phyloP scores from a whole-genome alignment of 1,284 basidiomycete species.

The Cryptococcus maquisensis region DNA sequence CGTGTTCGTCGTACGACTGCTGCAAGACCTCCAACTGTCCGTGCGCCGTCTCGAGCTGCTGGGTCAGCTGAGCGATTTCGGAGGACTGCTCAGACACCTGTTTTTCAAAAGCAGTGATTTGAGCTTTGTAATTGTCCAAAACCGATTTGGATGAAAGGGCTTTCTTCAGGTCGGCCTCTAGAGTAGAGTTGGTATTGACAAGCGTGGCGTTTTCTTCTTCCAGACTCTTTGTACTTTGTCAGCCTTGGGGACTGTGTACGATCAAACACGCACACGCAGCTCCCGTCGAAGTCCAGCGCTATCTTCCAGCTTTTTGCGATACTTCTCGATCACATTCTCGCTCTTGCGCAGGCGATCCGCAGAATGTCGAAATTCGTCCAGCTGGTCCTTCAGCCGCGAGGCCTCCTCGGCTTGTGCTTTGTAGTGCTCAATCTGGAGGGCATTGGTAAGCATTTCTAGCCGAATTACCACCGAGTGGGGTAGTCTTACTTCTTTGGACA shows the following conservation, averaged over 20 bases:
- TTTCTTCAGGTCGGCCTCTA: slow-evolving; percentile 87
- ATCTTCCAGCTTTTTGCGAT: slow-evolving; percentile 97
- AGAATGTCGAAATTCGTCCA: slow-evolving; percentile 91
- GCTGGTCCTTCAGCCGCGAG: slow-evolving; percentile 76
- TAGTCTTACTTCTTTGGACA: slow-evolving; percentile 59
- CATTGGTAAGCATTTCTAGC: background rate
- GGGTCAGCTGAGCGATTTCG: slow-evolving; percentile 61
- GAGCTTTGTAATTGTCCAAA: slow-evolving; percentile 80
- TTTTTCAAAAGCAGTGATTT: slow-evolving; percentile 74
- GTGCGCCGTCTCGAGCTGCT: slow-evolving; percentile 70
- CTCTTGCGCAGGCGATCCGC: slow-evolving; percentile 87
- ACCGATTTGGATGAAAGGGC: slow-evolving; percentile 80
- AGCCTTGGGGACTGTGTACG: background rate
- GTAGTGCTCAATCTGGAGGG: slow-evolving; percentile 65
- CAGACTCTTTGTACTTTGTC: slow-evolving; percentile 56
- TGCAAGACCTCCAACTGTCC: slow-evolving; percentile 59
- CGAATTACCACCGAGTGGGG: background rate
- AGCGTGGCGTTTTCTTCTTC: slow-evolving; percentile 90
- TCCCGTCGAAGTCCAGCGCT: slow-evolving; percentile 79
- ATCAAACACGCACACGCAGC: slow-evolving; percentile 60
- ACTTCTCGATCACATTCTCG: slow-evolving; percentile 97
- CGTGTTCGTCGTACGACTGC: slow-evolving; percentile 70
- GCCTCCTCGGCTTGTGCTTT: slow-evolving; percentile 71
- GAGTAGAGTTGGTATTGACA: slow-evolving; percentile 80
- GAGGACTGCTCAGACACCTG: slow-evolving; percentile 50